Evolutionary conservation across 2,329 filamentous ascomycete genomes (phyloP).

Genomic region (Fusarium sp.): DNA sequence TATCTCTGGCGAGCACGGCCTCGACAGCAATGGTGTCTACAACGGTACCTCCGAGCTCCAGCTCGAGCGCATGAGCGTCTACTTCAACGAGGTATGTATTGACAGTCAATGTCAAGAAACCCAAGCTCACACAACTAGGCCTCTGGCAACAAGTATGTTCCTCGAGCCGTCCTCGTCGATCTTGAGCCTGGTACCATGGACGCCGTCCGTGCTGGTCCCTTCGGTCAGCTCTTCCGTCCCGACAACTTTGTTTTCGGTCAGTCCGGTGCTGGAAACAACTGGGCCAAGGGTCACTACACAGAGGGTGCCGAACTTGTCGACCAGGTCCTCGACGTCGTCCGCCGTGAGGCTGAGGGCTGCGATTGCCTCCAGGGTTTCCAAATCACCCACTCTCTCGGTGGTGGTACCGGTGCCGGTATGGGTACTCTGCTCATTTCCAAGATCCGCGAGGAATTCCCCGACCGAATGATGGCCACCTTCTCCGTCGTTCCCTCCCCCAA

Average conservation of each 20-base stretch:
- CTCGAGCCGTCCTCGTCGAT: conserved; percentile 98
- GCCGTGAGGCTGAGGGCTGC: conserved; percentile 97
- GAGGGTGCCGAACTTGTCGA: conserved; percentile 99
- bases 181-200: conserved; percentile 99
- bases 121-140: conserved; percentile 66
- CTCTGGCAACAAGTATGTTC: conserved; percentile 98
- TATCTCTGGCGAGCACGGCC: conserved; percentile 92
- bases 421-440: conserved; percentile 99
- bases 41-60: conserved; percentile 98
- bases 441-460: conserved; percentile 99
- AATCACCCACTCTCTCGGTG: conserved; percentile 99
- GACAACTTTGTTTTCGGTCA: conserved; percentile 99
- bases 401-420: conserved; percentile 99
- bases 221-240: conserved; percentile 98
- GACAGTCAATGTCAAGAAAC: background rate
- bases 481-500: conserved; percentile 98
- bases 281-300: conserved; percentile 99
- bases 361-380: conserved; percentile 99
- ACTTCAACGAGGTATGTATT: conserved; percentile 81
- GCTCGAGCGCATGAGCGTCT: conserved; percentile 99
- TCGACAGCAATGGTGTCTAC: conserved; percentile 98
- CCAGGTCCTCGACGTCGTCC: conserved; percentile 97
- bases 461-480: conserved; percentile 99
- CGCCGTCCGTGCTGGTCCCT: conserved; percentile 96
- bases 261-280: conserved; percentile 99